Percentiles rank a stretch among this genome's conserved stretches.
phyloP scores from a whole-genome alignment of 2,329 filamentous ascomycete genomes.

The Botrytis sinoallii region DNA sequence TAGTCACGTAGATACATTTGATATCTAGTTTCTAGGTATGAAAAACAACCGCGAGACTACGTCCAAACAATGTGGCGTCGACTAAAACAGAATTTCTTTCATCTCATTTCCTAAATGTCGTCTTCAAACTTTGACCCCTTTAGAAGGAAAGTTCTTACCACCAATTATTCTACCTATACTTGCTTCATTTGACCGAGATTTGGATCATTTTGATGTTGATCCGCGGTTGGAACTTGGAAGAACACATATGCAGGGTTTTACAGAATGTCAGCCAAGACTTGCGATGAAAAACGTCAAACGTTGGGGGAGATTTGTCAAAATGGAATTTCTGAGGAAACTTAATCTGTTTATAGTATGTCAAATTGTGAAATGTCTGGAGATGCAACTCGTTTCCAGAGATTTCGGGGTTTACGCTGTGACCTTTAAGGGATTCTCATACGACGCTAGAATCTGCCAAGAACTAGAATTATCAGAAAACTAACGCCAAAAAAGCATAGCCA shows the following conservation, averaged over 20 bases:
- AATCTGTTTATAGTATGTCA: constrained; percentile 7
- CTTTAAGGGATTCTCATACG: not conserved
- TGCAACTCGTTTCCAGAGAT: constrained; percentile 1
- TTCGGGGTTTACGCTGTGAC: constrained; percentile 13
- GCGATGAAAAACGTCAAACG: constrained; percentile 12
- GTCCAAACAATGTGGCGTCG: constrained; percentile 6
- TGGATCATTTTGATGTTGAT: not conserved
- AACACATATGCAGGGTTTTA: not conserved
- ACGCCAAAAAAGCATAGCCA: constrained; percentile 6
- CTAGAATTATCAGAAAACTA: not conserved
- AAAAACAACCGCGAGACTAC: not conserved
- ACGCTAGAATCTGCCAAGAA: constrained; percentile 15
- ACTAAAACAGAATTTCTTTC: not conserved
- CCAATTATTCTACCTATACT: not conserved
- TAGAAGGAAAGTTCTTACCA: not conserved
- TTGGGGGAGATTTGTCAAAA: not conserved
- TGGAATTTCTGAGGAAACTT: not conserved
- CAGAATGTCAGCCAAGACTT: constrained; percentile 18
- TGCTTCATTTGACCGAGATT: not conserved
- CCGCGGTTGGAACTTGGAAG: not conserved
- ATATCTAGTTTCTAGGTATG: not conserved
- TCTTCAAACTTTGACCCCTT: not conserved
- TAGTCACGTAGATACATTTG: not conserved
- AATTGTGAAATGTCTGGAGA: not conserved
- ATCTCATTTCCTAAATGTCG: not conserved